Evolutionary conservation across 257 asterid genomes (phyloP), one percentile per base, ranked within the genome.

Genomic region (Penstemon barbatus): DNA sequence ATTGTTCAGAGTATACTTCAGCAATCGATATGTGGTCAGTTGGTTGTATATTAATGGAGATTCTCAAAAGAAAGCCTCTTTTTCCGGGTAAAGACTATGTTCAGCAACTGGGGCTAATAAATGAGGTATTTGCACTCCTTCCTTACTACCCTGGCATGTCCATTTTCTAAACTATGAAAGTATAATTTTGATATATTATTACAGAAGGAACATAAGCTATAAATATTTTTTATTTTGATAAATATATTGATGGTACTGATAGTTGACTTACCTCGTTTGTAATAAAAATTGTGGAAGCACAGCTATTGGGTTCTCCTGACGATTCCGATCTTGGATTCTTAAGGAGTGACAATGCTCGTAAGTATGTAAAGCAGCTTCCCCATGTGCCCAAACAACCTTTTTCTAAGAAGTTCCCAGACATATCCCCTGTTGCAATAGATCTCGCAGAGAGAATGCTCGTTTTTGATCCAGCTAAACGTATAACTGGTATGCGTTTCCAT

Each of bases 241-340:
- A 59, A 41, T 5, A 15, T 48, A 38, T n/a, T 8, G 57, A n/a
- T 40, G 37, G 41, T 38, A 61, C 13, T 61, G 36, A 44, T 62
- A 13, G 4, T 54, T 60, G 58, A 61, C 44, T 15, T n/a, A 53
- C 59, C 36, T 37, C 56, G 71, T 50, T 52, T 51, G 40, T 4
- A 7, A 49, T 50, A 56, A 40, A 55, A 50, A 61, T 57, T 71
- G 43, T 48, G 75, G 82, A 56, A 69, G 50, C 54, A 25, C 79
- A 91, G 97, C 82, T 91, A 50, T 57, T 91, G 72, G 97, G 97
- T 58, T 80, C 96, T 66, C 97, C 96, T 13, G 93, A 91, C 73
- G 97, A 86, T 76, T 81, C 95, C 19, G 96, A 91, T 77, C 93
- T 91, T 70, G 96, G 86, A 67, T 91, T 91, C 69, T 77, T 91